Evolutionary conservation across 2,329 filamentous ascomycete genomes (phyloP).

Genomic region (Colletotrichum liaoningense): DNA sequence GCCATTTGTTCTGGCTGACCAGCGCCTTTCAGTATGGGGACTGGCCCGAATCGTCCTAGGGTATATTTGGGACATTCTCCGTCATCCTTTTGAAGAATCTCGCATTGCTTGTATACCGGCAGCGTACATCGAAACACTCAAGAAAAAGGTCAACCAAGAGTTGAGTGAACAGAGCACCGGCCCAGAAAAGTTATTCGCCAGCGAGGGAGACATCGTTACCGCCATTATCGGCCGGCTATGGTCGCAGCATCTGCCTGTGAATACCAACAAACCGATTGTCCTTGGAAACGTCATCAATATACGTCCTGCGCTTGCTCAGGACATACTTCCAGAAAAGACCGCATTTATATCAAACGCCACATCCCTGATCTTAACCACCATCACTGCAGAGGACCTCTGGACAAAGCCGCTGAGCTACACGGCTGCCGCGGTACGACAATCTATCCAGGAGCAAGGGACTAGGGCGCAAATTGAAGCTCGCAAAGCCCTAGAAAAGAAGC

Average conservation of each 20-base stretch:
- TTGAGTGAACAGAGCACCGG: not conserved
- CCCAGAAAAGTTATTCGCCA: conserved; percentile 48
- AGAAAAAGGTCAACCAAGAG: conserved; percentile 39
- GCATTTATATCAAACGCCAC: not conserved
- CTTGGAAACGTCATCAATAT: conserved; percentile 36
- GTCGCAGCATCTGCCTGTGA: not conserved
- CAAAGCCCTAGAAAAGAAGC: conserved; percentile 17
- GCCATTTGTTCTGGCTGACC: not conserved
- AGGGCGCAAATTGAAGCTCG: conserved; percentile 44
- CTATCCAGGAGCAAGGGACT: conserved; percentile 47
- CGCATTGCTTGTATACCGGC: not conserved
- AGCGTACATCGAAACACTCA: conserved; percentile 5
- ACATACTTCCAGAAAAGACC: not conserved
- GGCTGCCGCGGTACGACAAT: conserved; percentile 43
- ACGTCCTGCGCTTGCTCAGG: not conserved
- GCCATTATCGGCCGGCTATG: conserved; percentile 49
- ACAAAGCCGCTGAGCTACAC: conserved; percentile 40
- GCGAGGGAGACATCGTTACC: conserved; percentile 55
- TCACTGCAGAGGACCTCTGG: conserved; percentile 31
- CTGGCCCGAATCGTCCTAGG: not conserved
- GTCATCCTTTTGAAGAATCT: not conserved
- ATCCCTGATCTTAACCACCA: conserved; percentile 36
- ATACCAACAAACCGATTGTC: conserved; percentile 36
- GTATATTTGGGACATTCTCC: not conserved
- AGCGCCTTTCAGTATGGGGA: not conserved